These are phyloP conservation scores for Glycine latifolia DNA, from an alignment of 306 rosid species.

Conservation along the genomic window DNA sequence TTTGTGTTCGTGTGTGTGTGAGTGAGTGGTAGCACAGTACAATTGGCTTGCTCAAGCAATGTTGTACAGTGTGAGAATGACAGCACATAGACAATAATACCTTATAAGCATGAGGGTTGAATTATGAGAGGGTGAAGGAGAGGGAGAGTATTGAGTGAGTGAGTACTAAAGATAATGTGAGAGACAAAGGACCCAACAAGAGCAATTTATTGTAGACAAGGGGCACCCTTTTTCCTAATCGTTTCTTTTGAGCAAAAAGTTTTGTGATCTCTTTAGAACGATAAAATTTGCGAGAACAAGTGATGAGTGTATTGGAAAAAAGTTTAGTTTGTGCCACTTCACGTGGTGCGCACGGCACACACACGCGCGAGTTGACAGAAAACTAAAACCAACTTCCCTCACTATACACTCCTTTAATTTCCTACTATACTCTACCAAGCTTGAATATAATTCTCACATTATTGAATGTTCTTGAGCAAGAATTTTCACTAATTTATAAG, in stretches of 20 bases:
- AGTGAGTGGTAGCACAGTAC: slow-evolving; percentile 15
- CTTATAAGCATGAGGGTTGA: slow-evolving; percentile 50
- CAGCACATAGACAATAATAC: slow-evolving; percentile 62
- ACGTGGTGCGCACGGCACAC: slow-evolving; percentile 72
- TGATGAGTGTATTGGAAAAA: slow-evolving; percentile 63
- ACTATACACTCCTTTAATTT: background rate
- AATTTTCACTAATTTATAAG: background rate
- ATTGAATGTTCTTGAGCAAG: background rate
- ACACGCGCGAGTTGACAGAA: slow-evolving; percentile 50
- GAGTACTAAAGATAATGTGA: slow-evolving; percentile 30
- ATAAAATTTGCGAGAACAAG: slow-evolving; percentile 55
- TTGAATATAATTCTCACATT: background rate
- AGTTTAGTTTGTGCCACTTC: slow-evolving; percentile 69
- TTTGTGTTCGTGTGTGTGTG: slow-evolving; percentile 22
- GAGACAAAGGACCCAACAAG: slow-evolving; percentile 50
- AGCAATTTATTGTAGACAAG: slow-evolving; percentile 61
- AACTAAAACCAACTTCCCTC: slow-evolving; percentile 17
- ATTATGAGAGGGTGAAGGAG: slow-evolving; percentile 34
- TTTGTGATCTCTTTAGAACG: slow-evolving; percentile 49
- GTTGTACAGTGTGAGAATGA: slow-evolving; percentile 65
- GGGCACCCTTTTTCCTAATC: slow-evolving; percentile 54
- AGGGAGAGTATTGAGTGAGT: background rate
- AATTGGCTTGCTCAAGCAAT: slow-evolving; percentile 43
- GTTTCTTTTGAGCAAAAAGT: slow-evolving; percentile 66
- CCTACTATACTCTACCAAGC: background rate